These are phyloP conservation scores for Hemisphaericaspora xylanilytica DNA, from an alignment of 1,139 yeast genomes.

Conservation along the genomic window DNA sequence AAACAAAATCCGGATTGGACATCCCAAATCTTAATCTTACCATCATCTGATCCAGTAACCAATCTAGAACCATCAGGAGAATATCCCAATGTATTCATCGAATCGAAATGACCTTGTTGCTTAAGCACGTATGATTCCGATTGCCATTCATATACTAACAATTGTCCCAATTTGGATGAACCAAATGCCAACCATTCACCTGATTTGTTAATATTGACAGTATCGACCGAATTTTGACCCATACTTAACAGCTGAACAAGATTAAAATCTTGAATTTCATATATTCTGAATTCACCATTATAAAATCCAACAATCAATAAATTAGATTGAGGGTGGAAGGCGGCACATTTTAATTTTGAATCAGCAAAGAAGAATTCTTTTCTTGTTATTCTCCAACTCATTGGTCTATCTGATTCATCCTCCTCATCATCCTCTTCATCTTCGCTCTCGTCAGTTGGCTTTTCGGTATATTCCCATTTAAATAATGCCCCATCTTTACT, in stretches of 20 bases:
- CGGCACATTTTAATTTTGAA: slow-evolving; percentile 73
- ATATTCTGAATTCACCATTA: slow-evolving; percentile 90
- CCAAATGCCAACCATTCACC: slow-evolving; percentile 99
- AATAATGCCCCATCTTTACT: slow-evolving; percentile 95
- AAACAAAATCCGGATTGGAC: slow-evolving; percentile 88
- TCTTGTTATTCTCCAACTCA: slow-evolving; percentile 80
- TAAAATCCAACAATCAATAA: slow-evolving; percentile 85
- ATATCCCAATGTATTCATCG: slow-evolving; percentile 78
- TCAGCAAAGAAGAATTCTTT: slow-evolving; percentile 75
- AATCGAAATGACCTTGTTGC: slow-evolving; percentile 96
- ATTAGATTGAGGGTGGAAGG: slow-evolving; percentile 73
- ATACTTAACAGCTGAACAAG: slow-evolving; percentile 83
- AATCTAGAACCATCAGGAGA: slow-evolving; percentile 94
- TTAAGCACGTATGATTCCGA: slow-evolving; percentile 91
- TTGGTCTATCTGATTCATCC: slow-evolving; percentile 17
- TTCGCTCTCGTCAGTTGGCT: slow-evolving; percentile 36
- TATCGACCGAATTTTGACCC: slow-evolving; percentile 88
- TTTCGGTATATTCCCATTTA: slow-evolving; percentile 80
- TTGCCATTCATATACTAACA: slow-evolving; percentile 98
- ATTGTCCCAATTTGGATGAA: slow-evolving; percentile 85
- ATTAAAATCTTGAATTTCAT: slow-evolving; percentile 72
- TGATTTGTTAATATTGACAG: slow-evolving; percentile 71
- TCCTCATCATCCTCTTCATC: slow-evolving; percentile 32
- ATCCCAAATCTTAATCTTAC: slow-evolving; percentile 96
- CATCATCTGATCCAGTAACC: slow-evolving; percentile 95